Evolutionary conservation across 495 filamentous ascomycete species (phyloP).

Genomic region (Lasiosphaeria hispida): DNA sequence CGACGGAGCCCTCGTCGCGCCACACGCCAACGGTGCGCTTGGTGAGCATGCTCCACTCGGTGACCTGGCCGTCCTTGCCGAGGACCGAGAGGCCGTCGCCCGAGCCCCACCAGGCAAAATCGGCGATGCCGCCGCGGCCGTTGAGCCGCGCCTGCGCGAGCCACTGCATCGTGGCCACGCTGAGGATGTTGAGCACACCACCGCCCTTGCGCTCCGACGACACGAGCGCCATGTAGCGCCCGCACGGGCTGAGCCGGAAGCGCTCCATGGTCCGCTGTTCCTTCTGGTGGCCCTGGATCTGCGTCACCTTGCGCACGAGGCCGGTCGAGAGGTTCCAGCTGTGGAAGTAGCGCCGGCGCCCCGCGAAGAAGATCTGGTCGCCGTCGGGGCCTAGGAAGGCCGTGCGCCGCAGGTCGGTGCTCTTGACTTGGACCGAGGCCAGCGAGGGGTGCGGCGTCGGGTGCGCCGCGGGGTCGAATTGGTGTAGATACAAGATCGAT

Average conservation of each 20-base stretch:
- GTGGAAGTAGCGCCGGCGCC: conserved; percentile 88
- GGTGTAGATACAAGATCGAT: conserved; percentile 82
- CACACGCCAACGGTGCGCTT: conserved; percentile 72
- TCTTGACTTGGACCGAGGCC: conserved; percentile 81
- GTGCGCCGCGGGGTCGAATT: conserved; percentile 70
- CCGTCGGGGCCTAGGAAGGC: conserved; percentile 64
- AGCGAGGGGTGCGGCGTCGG: conserved; percentile 79
- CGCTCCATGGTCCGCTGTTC: conserved; percentile 88
- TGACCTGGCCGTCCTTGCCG: conserved; percentile 85
- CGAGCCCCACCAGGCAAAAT: conserved; percentile 87
- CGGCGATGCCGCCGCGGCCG: conserved; percentile 75
- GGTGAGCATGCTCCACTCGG: conserved; percentile 74
- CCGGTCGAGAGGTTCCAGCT: conserved; percentile 85
- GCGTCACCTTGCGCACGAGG: conserved; percentile 69
- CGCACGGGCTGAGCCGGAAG: conserved; percentile 82
- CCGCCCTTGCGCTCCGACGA: conserved; percentile 78
- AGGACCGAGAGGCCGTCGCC: conserved; percentile 73
- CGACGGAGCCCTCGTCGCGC: conserved; percentile 87
- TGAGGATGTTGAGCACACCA: conserved; percentile 82
- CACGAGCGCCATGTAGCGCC: conserved; percentile 76
- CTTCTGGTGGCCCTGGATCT: conserved; percentile 75
- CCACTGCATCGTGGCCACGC: conserved; percentile 83
- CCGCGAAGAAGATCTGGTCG: conserved; percentile 76
- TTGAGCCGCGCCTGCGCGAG: conserved; percentile 78
- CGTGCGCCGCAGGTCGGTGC: conserved; percentile 76